Percentiles rank a stretch among this genome's conserved stretches.
Evolutionary conservation across 306 rosid genomes (phyloP).

Genomic region (Crataegus laevigata): DNA sequence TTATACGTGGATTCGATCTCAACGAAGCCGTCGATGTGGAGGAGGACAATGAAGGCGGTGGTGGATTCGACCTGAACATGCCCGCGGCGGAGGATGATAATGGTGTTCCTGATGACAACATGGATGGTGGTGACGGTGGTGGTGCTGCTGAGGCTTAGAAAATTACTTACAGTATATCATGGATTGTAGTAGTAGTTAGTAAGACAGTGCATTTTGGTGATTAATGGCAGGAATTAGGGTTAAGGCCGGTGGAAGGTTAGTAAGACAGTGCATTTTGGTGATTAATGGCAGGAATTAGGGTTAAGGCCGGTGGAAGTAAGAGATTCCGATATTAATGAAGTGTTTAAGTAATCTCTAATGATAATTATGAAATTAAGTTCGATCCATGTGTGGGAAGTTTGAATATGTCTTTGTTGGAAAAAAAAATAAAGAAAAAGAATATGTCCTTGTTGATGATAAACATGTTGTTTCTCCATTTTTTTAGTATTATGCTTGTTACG

Average conservation of each 20-base stretch:
- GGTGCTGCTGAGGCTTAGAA: neutral
- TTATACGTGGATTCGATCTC: neutral
- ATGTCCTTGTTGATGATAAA: neutral
- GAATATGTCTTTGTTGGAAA: neutral
- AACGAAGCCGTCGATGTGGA: neutral
- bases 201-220: no score
- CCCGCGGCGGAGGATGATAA: neutral
- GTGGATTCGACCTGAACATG: neutral
- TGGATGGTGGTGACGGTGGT: neutral
- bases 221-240: no score
- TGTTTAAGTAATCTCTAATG: neutral
- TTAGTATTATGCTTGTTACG: neutral
- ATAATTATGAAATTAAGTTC: neutral
- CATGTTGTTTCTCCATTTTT: neutral
- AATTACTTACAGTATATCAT: neutral
- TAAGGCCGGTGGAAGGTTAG: neutral
- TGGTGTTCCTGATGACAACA: neutral
- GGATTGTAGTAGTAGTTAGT: no score
- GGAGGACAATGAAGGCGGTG: neutral
- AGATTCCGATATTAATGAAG: neutral
- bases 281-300: no score
- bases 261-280: no score
- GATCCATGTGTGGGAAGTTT: neutral
- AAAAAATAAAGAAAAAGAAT: no score
- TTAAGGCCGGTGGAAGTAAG: neutral